Evolutionary conservation across 2,329 filamentous ascomycete species (phyloP), one percentile per base, ranked within the genome.

Genomic region (Aplosporella prunicola): DNA sequence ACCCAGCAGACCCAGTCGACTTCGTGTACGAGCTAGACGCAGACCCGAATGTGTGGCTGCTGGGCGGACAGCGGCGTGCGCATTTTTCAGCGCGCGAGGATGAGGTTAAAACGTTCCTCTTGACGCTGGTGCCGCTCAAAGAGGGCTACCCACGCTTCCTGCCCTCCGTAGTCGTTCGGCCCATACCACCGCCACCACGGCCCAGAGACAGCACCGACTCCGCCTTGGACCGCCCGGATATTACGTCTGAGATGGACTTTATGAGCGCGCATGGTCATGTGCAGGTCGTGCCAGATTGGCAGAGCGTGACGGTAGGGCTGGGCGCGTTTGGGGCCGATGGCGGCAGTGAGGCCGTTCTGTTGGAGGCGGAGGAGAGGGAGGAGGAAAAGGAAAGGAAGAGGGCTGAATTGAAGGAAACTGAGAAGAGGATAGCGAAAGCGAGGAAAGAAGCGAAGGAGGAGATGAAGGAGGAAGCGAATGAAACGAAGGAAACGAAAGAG

Each of bases 1-100:
- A 48, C 3, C 42, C 51, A 3, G 50, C 53, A 10, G 64, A 66
- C 1, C 68, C 76, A 15, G 66, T 87, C 2, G 78, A 87, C 44
- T 93, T 93, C 52, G 77, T 80, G 46, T 93, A 91, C 58, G 88
- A 94, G 47, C 69, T 96, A 15, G 76, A 77, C 10, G 80, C 80
- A 1, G 75, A 78, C 11, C 64, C 73, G 2, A 86, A 89, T 25
- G 71, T 75, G 0, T 96, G 89, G 89, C 73, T 95, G 2, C 66
- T 96, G 3, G 88, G 86, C 15, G 89, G 88, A 0, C 76, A 81
- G 28, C 73, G 83, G 32, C 82, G 84, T 45, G 83, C 81, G 0
- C 82, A 85, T 51, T 93, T 94, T 51, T 71, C 71, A 5, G 76
- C 59, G 3, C 45, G 37, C 4, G 60, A 74, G 45, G 64, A 62